Percentiles rank a stretch among this genome's conserved stretches.
Conservation (phyloP, 441 rosid species). For the Gossypium schwendimanii region DNA sequence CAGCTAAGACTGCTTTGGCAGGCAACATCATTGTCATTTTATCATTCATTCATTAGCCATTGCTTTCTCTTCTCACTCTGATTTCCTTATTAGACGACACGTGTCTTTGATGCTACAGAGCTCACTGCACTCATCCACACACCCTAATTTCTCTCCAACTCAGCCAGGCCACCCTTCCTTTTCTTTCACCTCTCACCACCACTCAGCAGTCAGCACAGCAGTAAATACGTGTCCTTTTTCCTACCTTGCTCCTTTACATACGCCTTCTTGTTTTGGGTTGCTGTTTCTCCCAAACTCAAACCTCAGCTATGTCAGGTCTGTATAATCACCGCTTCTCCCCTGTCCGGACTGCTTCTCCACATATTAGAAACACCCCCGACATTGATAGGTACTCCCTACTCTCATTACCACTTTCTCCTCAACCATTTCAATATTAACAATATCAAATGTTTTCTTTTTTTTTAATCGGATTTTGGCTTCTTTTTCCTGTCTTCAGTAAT, state of each 20-base stretch:
- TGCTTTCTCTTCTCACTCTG: neutral
- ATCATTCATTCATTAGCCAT: neutral
- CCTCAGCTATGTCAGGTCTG: conserved; percentile 69
- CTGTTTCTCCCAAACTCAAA: neutral
- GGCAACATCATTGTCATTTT: conserved; percentile 7
- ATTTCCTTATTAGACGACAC: neutral
- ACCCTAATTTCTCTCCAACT: neutral
- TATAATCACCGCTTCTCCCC: conserved; percentile 91
- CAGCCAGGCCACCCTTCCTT: neutral
- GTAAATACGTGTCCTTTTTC: neutral
- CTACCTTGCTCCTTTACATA: neutral
- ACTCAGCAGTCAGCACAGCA: neutral
- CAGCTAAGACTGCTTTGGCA: neutral
- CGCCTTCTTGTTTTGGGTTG: neutral
- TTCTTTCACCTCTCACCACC: neutral
- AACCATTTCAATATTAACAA: neutral
- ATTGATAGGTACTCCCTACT: conserved; percentile 54
- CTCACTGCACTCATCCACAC: neutral
- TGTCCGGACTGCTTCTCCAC: conserved; percentile 92
- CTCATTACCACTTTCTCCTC: neutral
- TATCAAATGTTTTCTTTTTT: neutral
- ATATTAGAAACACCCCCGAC: conserved; percentile 80
- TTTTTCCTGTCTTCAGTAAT: conserved; percentile 27
- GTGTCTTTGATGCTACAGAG: neutral
- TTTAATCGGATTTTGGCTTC: conserved; percentile 23